phyloP scores from a whole-genome alignment of 371 early-diverging fungal genomes.

The Zychaea mexicana region DNA sequence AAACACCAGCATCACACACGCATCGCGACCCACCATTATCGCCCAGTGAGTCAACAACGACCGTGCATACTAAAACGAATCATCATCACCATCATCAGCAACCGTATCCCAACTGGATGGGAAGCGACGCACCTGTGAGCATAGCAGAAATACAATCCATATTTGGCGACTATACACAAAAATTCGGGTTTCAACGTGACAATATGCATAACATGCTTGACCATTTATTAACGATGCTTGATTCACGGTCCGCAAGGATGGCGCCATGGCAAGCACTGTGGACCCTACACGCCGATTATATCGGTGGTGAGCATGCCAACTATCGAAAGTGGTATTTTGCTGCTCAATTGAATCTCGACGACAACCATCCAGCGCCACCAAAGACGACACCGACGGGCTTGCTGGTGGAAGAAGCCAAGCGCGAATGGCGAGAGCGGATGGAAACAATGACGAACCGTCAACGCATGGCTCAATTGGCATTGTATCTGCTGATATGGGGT shows the following conservation, averaged over 20 bases:
- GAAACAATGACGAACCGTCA: constrained; percentile 65
- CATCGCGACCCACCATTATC: not conserved
- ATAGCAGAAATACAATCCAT: constrained; percentile 21
- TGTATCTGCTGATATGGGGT: constrained; percentile 87
- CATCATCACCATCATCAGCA: not conserved
- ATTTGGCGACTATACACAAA: constrained; percentile 21
- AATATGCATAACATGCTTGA: constrained; percentile 78
- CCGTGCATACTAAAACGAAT: not conserved
- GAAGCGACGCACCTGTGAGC: constrained; percentile 11
- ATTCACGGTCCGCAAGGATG: constrained; percentile 85
- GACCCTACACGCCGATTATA: constrained; percentile 84
- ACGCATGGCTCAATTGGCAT: constrained; percentile 74
- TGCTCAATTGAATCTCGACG: constrained; percentile 74
- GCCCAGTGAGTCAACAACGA: not conserved
- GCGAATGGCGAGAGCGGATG: constrained; percentile 79
- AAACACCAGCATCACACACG: no score
- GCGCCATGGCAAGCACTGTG: constrained; percentile 71
- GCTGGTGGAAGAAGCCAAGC: constrained; percentile 59
- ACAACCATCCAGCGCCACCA: constrained; percentile 15
- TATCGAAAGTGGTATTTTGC: constrained; percentile 89
- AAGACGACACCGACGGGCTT: constrained; percentile 30
- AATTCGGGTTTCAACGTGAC: constrained; percentile 86
- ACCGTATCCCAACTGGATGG: constrained; percentile 32
- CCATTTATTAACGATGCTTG: constrained; percentile 79
- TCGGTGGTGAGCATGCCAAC: constrained; percentile 87